phyloP scores from a whole-genome alignment of 331 rosid genomes.

The Dryas integrifolia region DNA sequence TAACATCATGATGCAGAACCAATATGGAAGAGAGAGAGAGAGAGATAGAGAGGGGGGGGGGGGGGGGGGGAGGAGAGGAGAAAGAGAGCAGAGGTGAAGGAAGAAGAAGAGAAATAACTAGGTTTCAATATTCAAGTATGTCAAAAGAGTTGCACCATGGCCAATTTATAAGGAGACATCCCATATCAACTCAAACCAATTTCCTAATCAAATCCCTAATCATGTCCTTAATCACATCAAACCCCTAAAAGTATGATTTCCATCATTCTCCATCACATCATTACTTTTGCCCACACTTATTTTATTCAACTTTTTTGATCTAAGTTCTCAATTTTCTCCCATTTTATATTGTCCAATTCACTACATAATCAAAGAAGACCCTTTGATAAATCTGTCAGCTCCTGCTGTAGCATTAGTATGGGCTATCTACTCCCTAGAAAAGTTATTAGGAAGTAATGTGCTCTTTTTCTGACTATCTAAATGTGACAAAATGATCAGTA shows the following conservation, averaged over 20 bases:
- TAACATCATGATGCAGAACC: conserved; percentile 18
- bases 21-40: neutral
- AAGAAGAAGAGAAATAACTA: neutral
- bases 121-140: neutral
- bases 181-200: neutral
- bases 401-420: too few species aligned
- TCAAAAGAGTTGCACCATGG: neutral
- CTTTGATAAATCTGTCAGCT: too few species aligned
- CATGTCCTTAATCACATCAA: neutral
- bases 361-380: too few species aligned
- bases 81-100: neutral
- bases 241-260: neutral
- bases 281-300: neutral
- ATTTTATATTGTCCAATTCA: too few species aligned
- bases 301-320: neutral
- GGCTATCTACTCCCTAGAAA: neutral
- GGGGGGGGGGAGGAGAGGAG: neutral
- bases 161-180: neutral
- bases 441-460: neutral
- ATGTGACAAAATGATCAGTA: neutral
- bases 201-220: neutral
- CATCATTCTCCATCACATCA: neutral
- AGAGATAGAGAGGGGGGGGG: neutral
- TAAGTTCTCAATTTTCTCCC: neutral
- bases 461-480: neutral